phyloP scores from a whole-genome alignment of 495 filamentous ascomycete species.

The Penicillium verhagenii region DNA sequence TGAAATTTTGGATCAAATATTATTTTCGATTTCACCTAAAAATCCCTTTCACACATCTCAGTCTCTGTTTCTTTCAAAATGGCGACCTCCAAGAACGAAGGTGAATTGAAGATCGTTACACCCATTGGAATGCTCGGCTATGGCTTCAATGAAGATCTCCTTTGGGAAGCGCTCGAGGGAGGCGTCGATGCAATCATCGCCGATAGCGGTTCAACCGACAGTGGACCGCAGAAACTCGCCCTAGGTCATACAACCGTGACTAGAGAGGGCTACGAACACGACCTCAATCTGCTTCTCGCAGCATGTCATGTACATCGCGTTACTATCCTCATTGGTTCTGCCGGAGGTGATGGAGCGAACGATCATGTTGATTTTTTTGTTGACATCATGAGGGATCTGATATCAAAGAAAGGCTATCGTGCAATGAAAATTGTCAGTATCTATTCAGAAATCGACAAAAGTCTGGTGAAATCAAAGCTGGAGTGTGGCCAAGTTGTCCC shows the following conservation, averaged over 20 bases:
- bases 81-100: too few species aligned
- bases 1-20: too few species aligned
- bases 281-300: constrained; percentile 37
- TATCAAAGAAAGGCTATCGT: too few species aligned
- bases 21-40: too few species aligned
- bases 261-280: constrained; percentile 36
- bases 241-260: constrained; percentile 33
- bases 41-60: too few species aligned
- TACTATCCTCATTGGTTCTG: constrained; percentile 46
- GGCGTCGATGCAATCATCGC: constrained; percentile 47
- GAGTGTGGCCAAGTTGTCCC: neutral
- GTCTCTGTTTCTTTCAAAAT: too few species aligned
- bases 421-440: too few species aligned
- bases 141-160: constrained; percentile 33
- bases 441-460: too few species aligned
- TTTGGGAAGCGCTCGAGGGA: constrained; percentile 26
- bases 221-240: constrained; percentile 46
- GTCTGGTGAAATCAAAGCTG: neutral
- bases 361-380: constrained; percentile 44
- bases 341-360: constrained; percentile 47
- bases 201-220: constrained; percentile 50
- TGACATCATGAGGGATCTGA: constrained; percentile 32
- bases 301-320: constrained; percentile 28
- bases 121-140: constrained; percentile 51
- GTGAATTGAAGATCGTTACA: constrained; percentile 49